These are phyloP conservation scores for Vaccinium vitisidaea DNA, from an alignment of 148 eudicot species.

Conservation along the genomic window DNA sequence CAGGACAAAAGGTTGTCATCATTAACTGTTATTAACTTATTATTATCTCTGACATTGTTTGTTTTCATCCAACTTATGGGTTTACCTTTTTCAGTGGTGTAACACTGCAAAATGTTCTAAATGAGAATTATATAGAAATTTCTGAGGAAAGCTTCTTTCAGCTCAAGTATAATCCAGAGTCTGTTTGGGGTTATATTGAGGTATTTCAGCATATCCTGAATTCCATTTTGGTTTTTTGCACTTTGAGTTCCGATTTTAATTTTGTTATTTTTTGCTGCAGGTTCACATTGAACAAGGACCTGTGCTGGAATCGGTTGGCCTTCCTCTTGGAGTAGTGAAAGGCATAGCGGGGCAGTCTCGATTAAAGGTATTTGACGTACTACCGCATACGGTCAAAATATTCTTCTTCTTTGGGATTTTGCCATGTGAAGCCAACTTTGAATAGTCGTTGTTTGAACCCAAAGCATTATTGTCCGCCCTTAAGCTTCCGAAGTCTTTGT, in stretches of 20 bases:
- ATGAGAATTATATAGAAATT: constrained; percentile 49
- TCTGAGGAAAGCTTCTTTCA: constrained; percentile 57
- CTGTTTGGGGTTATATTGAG: constrained; percentile 94
- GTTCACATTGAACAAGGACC: constrained; percentile 99
- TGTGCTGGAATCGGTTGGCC: constrained; percentile 77
- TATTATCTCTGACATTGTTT: constrained; percentile 1
- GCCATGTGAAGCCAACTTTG: neutral
- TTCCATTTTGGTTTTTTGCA: neutral
- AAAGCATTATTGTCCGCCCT: neutral
- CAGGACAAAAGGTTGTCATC: constrained; percentile 73
- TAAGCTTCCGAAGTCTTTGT: neutral
- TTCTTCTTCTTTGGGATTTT: neutral
- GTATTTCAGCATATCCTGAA: constrained; percentile 31
- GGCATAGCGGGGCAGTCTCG: constrained; percentile 99
- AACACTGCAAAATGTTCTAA: constrained; percentile 68
- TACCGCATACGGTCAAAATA: neutral
- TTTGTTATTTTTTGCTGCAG: constrained; percentile 34
- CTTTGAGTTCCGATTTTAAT: neutral
- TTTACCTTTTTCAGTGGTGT: constrained; percentile 58
- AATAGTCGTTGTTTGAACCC: neutral
- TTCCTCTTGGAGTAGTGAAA: constrained; percentile 90
- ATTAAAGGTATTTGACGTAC: constrained; percentile 49
- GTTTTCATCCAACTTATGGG: constrained; percentile 19
- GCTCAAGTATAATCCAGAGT: constrained; percentile 76
- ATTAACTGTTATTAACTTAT: constrained; percentile 8